Conservation (phyloP, 208 protist genomes). For the Phytomonas francai region DNA sequence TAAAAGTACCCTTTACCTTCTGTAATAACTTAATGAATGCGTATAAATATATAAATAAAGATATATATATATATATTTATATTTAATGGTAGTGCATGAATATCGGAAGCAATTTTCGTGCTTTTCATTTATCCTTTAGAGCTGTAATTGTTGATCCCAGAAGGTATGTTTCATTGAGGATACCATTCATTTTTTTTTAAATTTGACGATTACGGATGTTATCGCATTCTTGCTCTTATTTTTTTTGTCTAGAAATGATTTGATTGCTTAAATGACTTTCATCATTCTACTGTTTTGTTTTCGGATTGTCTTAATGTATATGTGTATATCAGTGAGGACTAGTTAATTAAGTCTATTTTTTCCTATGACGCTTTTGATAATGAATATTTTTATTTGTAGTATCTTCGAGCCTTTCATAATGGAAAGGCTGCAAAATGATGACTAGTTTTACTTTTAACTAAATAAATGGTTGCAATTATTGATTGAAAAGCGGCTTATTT, state of each 20-base stretch:
- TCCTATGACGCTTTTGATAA: too few species aligned
- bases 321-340: too few species aligned
- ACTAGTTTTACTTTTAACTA: too few species aligned
- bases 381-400: too few species aligned
- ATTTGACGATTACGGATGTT: neutral
- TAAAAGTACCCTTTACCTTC: neutral
- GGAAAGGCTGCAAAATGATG: too few species aligned
- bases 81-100: neutral
- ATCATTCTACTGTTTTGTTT: neutral
- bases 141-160: neutral
- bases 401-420: too few species aligned
- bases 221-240: neutral
- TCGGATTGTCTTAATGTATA: too few species aligned
- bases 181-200: neutral
- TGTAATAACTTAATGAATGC: neutral
- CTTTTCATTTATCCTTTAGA: constrained; percentile 8
- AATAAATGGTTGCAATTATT: too few species aligned
- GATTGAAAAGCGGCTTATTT: too few species aligned
- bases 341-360: too few species aligned
- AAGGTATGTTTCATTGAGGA: neutral
- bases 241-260: neutral
- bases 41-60: constrained; percentile 11
- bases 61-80: constrained; percentile 15
- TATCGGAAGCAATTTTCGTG: constrained; percentile 1
- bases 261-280: neutral